phyloP scores from a whole-genome alignment of 805 yeast species.

The Suhomyces prunicola region DNA sequence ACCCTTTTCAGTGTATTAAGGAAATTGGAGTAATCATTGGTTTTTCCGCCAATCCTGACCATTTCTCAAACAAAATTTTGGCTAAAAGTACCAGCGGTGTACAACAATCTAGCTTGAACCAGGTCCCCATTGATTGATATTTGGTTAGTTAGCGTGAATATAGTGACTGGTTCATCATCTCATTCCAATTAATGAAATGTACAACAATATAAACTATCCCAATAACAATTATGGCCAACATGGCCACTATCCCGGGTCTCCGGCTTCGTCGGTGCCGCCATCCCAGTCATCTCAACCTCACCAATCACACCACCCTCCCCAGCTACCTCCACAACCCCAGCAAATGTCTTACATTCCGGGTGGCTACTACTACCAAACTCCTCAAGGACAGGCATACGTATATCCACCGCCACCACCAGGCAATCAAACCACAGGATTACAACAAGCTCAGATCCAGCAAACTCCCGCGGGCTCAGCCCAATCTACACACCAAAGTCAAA shows the following conservation, averaged over 20 bases:
- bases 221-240: slow-evolving; percentile 1
- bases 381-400: neutral
- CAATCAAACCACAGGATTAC: neutral
- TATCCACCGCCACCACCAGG: neutral
- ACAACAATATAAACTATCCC: slow-evolving; percentile 1
- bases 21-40: neutral
- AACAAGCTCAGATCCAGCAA: neutral
- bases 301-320: slow-evolving; percentile 3
- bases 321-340: slow-evolving; percentile 3
- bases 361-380: slow-evolving; percentile 3
- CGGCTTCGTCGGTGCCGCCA: neutral
- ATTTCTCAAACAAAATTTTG: neutral
- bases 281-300: neutral
- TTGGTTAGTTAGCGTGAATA: neutral
- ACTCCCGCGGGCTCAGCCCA: neutral
- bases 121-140: neutral
- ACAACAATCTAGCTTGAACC: neutral
- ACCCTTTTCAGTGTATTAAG: neutral
- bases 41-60: neutral
- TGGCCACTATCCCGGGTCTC: neutral
- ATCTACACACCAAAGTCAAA: neutral
- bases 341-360: neutral
- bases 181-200: neutral
- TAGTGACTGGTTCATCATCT: neutral
- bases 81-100: neutral